These are phyloP conservation scores for Fomitopsis pinicola DNA, from an alignment of 1,284 basidiomycete species.

Conservation along the genomic window DNA sequence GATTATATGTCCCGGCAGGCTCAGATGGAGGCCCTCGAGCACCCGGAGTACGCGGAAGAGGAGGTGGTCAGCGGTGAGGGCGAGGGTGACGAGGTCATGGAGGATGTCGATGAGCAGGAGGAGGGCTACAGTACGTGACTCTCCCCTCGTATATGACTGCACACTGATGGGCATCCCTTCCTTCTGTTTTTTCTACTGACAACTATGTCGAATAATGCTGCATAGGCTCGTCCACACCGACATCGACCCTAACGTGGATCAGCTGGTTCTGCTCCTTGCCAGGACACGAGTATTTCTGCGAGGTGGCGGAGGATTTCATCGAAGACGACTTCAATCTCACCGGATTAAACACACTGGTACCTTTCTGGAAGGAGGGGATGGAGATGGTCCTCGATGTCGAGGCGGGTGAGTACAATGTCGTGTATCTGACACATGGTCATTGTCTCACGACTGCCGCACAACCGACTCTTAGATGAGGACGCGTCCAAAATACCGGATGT, in stretches of 20 bases:
- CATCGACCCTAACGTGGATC: slow-evolving; percentile 91
- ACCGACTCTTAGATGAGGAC: slow-evolving; percentile 73
- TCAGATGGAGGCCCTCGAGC: slow-evolving; percentile 15
- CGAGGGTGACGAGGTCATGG: slow-evolving; percentile 31
- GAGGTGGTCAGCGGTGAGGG: slow-evolving; percentile 25
- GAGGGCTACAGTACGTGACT: slow-evolving; percentile 30
- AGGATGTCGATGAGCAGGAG: slow-evolving; percentile 29
- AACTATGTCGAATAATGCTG: neutral
- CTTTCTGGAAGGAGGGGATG: slow-evolving; percentile 99
- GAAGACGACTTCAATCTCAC: slow-evolving; percentile 99
- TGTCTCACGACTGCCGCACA: neutral
- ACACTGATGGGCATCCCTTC: neutral
- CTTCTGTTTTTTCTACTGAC: neutral
- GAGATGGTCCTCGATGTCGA: slow-evolving; percentile 99
- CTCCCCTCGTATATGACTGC: neutral
- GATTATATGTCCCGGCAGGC: slow-evolving; percentile 23
- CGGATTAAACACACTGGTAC: slow-evolving; percentile 90
- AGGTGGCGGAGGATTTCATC: slow-evolving; percentile 98
- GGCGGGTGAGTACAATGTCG: slow-evolving; percentile 65
- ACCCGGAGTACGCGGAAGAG: slow-evolving; percentile 23
- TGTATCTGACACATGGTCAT: slow-evolving; percentile 3
- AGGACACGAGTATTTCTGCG: slow-evolving; percentile 98
- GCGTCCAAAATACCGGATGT: slow-evolving; percentile 90
- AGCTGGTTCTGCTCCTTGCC: slow-evolving; percentile 98
- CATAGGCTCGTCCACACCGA: slow-evolving; percentile 77